Evolutionary conservation across 2,329 filamentous ascomycete species (phyloP), one percentile per base, ranked within the genome.

Genomic region (Sclerotinia subarctica): DNA sequence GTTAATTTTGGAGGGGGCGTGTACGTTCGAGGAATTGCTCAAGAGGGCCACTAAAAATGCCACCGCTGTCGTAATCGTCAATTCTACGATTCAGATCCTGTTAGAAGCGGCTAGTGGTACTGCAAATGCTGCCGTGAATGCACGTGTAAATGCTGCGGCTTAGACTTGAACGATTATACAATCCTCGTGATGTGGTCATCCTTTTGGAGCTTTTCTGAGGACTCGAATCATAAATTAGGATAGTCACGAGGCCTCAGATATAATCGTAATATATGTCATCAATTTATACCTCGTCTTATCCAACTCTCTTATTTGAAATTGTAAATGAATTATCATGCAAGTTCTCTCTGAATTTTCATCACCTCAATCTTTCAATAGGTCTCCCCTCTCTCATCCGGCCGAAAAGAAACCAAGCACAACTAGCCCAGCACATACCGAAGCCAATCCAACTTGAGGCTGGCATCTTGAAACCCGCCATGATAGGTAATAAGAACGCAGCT

Each of bases 401-500:
- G 13, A 80, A 73, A 47, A 81, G 70, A 73, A 83, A 85, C 83
- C 83, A 85, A 64, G 78, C 70, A 72, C 80, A 82, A 69, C 80
- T 81, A 6, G 79, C 77, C 82, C 82, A 83, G 68, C 82, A 84
- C 69, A 85, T 78, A 7, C 78, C 74, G 13, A 85, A 79, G 1
- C 83, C 83, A 7, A 84, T 79, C 84, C 83, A 85, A 58, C 79
- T 81, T 74, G 82, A 82, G 15, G 79, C 78, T 0, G 82, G 82
- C 78, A 85, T 79, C 69, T 80, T 82, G 67, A 82, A 81, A 21
- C 80, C 74, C 46, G 79, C 79, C 71, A 85, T 76, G 21, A 84
- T 77, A 2, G 81, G 79, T 0, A 85, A 73, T 66, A 85, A 80
- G 38, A 84, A 81, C 0, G 82, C 83, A 24, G 79, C 79, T 66